These are phyloP conservation scores for Solanum chiquidenum DNA, from an alignment of 257 asterid species.

Conservation along the genomic window DNA sequence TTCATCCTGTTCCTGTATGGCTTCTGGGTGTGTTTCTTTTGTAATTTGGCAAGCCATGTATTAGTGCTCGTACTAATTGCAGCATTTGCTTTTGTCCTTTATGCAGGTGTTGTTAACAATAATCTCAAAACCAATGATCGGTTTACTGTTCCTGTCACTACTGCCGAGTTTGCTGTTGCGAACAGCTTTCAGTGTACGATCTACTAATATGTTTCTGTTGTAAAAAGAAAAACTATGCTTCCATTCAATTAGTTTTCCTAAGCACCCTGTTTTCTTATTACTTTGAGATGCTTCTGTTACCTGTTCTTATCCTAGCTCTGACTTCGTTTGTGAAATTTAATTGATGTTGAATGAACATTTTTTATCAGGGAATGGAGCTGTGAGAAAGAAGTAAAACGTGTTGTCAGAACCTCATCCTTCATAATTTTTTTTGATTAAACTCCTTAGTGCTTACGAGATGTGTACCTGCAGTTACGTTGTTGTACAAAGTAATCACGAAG, in stretches of 20 bases:
- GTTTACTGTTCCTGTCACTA: slow-evolving; percentile 70
- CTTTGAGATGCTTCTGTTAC: neutral
- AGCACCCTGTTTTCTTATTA: neutral
- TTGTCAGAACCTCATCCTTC: neutral
- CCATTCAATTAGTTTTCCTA: neutral
- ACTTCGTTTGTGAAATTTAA: neutral
- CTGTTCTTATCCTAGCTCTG: neutral
- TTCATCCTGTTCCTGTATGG: neutral
- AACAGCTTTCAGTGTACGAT: slow-evolving; percentile 69
- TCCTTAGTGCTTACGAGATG: neutral
- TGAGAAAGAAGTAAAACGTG: neutral
- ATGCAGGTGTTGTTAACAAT: slow-evolving; percentile 77
- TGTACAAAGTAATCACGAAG: neutral
- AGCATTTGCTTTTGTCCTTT: neutral
- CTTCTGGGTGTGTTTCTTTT: neutral
- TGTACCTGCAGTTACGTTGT: neutral
- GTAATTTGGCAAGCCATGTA: neutral
- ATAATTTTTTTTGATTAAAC: neutral
- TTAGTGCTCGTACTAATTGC: neutral
- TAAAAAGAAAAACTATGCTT: neutral
- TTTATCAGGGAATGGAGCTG: neutral
- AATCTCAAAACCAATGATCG: slow-evolving; percentile 55
- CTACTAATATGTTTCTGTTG: neutral
- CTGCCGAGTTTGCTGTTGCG: slow-evolving; percentile 91
- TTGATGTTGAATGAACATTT: neutral